These are phyloP conservation scores for Ramicandelaber brevisporus DNA, from an alignment of 192 early-diverging fungal species.

Conservation along the genomic window DNA sequence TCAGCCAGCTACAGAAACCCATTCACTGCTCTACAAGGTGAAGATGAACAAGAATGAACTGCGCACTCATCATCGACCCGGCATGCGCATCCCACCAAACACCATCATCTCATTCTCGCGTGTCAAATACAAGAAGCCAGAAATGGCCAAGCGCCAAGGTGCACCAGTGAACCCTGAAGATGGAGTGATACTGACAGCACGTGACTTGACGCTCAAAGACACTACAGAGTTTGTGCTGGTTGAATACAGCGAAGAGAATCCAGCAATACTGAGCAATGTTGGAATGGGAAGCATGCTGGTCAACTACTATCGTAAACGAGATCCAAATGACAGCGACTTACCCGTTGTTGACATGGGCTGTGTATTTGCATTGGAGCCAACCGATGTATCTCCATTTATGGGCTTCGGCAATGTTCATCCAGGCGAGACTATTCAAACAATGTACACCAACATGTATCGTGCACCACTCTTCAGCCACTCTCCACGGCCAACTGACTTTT, in stretches of 20 bases:
- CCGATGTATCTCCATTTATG: conserved; percentile 81
- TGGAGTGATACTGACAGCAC: too few species aligned
- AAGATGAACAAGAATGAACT: conserved; percentile 54
- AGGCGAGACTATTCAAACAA: conserved; percentile 63
- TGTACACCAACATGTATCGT: conserved; percentile 86
- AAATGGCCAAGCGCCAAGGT: conserved; percentile 38
- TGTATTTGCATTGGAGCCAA: conserved; percentile 59
- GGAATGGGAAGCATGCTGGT: conserved; percentile 88
- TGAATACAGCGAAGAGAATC: conserved; percentile 94
- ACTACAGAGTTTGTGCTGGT: conserved; percentile 53
- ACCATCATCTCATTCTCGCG: conserved; percentile 40
- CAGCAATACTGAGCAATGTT: conserved; percentile 67
- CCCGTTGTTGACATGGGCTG: conserved; percentile 65
- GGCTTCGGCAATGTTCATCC: conserved; percentile 85
- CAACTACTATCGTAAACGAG: conserved; percentile 86
- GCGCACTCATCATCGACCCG: conserved; percentile 72
- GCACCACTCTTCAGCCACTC: conserved; percentile 73
- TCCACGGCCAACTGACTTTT: conserved; percentile 45
- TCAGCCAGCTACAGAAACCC: conserved; percentile 57
- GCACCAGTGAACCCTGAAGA: conserved; percentile 49
- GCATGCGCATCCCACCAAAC: conserved; percentile 31
- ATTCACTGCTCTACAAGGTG: conserved; percentile 59
- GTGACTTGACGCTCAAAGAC: conserved; percentile 80
- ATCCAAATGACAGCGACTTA: conserved; percentile 49
- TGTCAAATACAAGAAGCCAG: conserved; percentile 47